Evolutionary conservation across 2,329 filamentous ascomycete genomes (phyloP).

Genomic region (Corniculantispora saksenae): DNA sequence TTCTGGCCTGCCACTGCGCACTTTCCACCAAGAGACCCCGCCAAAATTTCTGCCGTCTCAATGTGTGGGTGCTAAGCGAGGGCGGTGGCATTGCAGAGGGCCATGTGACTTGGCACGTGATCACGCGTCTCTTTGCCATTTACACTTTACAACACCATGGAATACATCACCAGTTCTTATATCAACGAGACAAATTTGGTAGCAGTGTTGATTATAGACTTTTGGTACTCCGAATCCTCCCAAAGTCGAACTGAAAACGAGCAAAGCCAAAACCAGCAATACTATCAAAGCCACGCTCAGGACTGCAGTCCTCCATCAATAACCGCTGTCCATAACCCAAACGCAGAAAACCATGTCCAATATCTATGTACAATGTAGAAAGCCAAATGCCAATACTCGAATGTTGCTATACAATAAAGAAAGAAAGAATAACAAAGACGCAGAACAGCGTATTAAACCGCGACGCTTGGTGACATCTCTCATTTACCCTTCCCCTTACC

Average conservation of each 20-base stretch:
- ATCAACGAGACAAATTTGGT: not conserved
- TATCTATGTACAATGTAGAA: slow-evolving; percentile 17
- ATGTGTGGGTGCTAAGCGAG: slow-evolving; percentile 46
- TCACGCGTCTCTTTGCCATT: not conserved
- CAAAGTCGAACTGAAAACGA: slow-evolving; percentile 12
- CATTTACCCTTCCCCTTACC: slow-evolving; percentile 30
- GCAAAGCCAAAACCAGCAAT: not conserved
- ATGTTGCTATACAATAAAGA: slow-evolving; percentile 8
- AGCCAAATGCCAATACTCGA: slow-evolving; percentile 3
- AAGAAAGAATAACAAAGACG: slow-evolving; percentile 1
- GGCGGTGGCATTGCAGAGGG: slow-evolving; percentile 34
- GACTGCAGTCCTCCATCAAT: not conserved
- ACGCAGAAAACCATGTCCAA: slow-evolving; percentile 1
- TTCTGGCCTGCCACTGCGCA: not conserved
- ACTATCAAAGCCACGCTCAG: slow-evolving; percentile 3
- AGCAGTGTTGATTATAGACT: slow-evolving; percentile 9
- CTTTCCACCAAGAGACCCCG: slow-evolving; percentile 30
- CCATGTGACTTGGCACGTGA: slow-evolving; percentile 30
- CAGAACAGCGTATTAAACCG: slow-evolving; percentile 3
- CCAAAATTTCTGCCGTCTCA: slow-evolving; percentile 40
- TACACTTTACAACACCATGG: not conserved
- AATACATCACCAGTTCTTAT: not conserved
- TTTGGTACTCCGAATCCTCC: slow-evolving; percentile 12
- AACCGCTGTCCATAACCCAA: not conserved
- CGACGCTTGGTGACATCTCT: slow-evolving; percentile 12